Evolutionary conservation across 2,329 filamentous ascomycete genomes (phyloP), one percentile per base, ranked within the genome.

Genomic region (Lachnellula hyalina): DNA sequence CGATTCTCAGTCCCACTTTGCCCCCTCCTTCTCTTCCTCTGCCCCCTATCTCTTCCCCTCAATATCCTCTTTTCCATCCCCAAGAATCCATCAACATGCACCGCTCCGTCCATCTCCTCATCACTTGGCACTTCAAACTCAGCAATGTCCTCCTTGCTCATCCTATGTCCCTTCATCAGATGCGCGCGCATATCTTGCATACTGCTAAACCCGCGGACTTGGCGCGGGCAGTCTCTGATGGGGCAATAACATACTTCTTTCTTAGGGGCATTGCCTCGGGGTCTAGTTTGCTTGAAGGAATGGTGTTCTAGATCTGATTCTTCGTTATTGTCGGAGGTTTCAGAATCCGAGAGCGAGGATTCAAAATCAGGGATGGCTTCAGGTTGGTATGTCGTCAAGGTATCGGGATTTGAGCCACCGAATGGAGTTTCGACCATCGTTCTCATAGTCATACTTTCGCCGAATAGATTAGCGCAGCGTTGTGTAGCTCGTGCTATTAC

Each of bases 401-500:
- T 44, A 40, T 64, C 61, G 1, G 45, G n/a, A 15, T 47, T 55
- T 11, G 58, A 54, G 8, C 40, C 52, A 3, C 17, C 28, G 9
- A 52, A 61, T 11, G 61, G 58, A 7, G 49, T 54, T 47, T 65
- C 65, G 28, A 51, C 5, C 49, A 68, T 55, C 2, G 47, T 61
- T 49, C 61, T 78, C 77, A 49, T 74, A 2, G 75, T 72, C 81
- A 94, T 90, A 23, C 79, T 75, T 70, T 94, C 82, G 0, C 79
- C 80, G 63, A 96, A 96, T 0, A 96, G 74, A 46, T 81, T 75
- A 2, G 87, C 82, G 65, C 92, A 97, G 48, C 93, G 81, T 65
- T 84, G 77, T 2, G 87, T 81, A 0, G 90, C 81, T 32, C 89
- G 81, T 51, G 84, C 80, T 12, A 96, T 72, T 0, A 84, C 86